Evolutionary conservation across 306 rosid species (phyloP).

Genomic region (Pyrus pyrifolia): DNA sequence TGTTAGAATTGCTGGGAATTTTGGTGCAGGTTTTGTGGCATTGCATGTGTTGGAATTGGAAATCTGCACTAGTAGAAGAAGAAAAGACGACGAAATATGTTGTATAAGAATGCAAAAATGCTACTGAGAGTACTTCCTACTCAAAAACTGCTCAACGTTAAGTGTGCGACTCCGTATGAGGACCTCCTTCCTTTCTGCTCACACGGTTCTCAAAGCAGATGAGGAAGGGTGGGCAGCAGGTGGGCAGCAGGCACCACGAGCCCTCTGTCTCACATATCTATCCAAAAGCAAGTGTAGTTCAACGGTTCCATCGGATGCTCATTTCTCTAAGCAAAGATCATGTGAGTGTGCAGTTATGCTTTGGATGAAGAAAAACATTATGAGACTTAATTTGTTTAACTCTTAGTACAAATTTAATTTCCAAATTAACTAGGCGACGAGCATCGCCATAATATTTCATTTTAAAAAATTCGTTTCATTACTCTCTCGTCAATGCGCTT

Average conservation of each 20-base stretch:
- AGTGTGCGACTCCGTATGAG: too few relatives aligned
- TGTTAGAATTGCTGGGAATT: conserved; percentile 42
- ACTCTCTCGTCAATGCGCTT: not conserved
- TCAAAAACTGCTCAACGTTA: too few relatives aligned
- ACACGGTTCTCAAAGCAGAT: not conserved
- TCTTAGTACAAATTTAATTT: too few relatives aligned
- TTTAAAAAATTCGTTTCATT: too few relatives aligned
- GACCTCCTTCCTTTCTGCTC: too few relatives aligned
- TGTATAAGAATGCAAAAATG: not conserved
- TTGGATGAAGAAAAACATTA: too few relatives aligned
- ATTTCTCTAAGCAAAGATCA: too few relatives aligned
- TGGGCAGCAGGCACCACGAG: not conserved
- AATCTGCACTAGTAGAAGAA: not conserved
- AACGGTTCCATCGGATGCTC: not conserved
- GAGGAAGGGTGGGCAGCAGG: not conserved
- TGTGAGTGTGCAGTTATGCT: too few relatives aligned
- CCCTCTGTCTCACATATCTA: not conserved
- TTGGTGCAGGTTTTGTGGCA: conserved; percentile 11
- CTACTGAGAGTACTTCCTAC: not conserved
- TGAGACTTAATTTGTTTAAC: not conserved
- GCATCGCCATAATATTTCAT: not conserved
- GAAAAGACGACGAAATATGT: not conserved
- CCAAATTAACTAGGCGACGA: too few relatives aligned
- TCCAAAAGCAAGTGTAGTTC: not conserved
- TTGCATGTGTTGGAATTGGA: conserved; percentile 16